Evolutionary conservation across 2,329 filamentous ascomycete species (phyloP), one percentile per base, ranked within the genome.

Genomic region (Monascus ruber): DNA sequence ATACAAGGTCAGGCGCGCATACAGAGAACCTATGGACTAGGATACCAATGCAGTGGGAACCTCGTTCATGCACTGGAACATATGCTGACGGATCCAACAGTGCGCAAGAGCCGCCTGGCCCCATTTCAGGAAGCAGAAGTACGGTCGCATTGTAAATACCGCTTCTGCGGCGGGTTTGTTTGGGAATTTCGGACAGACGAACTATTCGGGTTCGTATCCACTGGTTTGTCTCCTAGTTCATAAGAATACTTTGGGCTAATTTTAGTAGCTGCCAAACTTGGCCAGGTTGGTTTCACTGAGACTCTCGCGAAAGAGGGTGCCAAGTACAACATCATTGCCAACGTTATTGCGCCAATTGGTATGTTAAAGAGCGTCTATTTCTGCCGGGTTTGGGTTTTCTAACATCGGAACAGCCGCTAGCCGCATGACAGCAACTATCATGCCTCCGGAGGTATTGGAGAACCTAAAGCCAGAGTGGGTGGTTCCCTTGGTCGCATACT

Each of bases 81-180:
- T 17, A 3, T 17, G 17, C 17, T 17, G 17, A 17, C 17, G 17
- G 26, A 24, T 31, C 5, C 10, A 11, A 42, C 48, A 74, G 77
- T 94, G 85, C 64, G 76, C 91, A 45, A 81, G 80, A 64, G 91
- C 91, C 47, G 91, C 91, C 38, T 98, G 91, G 89, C 87, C 89
- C 43, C 74, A 96, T 67, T 96, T 98, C 76, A 78, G 89, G 59
- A 96, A 96, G 72, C 91, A 98, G 70, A 96, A 95, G 77, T 98
- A 85, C 63, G 91, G 91, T 47, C 79, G 91, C 54, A 74, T 98
- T 51, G 94, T 98, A 70, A 96, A 93, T 74, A 96, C 91, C 24
- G 79, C 89, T 31, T 96, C 89, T n/a, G 87, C 87, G 41, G 88
- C 91, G 45, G 91, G 91, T 55, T 74, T 98, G 39, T 96, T 94